Evolutionary conservation across 2,329 filamentous ascomycete species (phyloP).

Genomic region (Penicillium sp.): DNA sequence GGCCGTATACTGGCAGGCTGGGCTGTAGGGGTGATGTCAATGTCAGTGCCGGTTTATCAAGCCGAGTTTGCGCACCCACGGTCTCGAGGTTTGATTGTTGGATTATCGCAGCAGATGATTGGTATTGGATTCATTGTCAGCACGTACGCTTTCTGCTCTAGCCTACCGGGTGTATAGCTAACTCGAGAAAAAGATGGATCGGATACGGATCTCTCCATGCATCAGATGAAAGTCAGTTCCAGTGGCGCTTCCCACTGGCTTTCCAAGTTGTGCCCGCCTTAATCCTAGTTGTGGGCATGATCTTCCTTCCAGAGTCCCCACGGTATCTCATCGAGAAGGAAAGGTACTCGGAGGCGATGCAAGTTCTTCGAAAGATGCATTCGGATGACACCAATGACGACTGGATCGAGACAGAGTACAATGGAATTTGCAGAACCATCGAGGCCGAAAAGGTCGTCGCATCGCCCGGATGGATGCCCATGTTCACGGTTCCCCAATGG

Average conservation of each 20-base stretch:
- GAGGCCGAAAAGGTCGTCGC: slow-evolving; percentile 55
- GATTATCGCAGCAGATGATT: slow-evolving; percentile 44
- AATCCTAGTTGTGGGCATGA: slow-evolving; percentile 32
- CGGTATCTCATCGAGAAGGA: slow-evolving; percentile 41
- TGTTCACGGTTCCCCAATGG: slow-evolving; percentile 45
- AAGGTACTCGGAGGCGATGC: slow-evolving; percentile 46
- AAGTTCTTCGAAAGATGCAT: slow-evolving; percentile 52
- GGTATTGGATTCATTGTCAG: slow-evolving; percentile 44
- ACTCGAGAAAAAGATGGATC: slow-evolving; percentile 36
- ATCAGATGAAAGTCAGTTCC: slow-evolving; percentile 28
- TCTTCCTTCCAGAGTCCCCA: slow-evolving; percentile 36
- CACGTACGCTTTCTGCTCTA: slow-evolving; percentile 28
- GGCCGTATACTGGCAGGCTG: slow-evolving; percentile 52
- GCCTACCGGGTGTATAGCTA: neutral
- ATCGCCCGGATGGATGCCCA: slow-evolving; percentile 39
- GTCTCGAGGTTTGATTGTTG: slow-evolving; percentile 50
- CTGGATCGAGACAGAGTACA: slow-evolving; percentile 46
- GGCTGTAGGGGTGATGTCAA: slow-evolving; percentile 47
- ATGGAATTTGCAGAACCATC: slow-evolving; percentile 47
- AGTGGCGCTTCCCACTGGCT: slow-evolving; percentile 35
- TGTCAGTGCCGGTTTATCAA: slow-evolving; percentile 58
- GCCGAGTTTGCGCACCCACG: slow-evolving; percentile 58
- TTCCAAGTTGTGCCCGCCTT: slow-evolving; percentile 42
- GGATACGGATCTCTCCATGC: slow-evolving; percentile 47
- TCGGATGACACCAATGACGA: slow-evolving; percentile 53